Evolutionary conservation across 192 early-diverging fungal genomes (phyloP).

Genomic region (Coemansia sp.): DNA sequence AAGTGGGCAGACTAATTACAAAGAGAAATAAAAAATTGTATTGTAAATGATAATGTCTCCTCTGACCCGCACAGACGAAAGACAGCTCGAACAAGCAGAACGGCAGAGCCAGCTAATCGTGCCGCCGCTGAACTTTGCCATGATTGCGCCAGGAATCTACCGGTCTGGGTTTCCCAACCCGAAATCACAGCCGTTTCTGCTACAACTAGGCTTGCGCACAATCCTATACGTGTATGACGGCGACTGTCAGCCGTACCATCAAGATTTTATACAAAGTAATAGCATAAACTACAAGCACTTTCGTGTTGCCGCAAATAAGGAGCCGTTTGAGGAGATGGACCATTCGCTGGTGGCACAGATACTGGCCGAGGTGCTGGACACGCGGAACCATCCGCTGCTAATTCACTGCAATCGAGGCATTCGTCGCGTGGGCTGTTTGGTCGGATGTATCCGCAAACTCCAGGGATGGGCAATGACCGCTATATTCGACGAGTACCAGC

Average conservation of each 20-base stretch:
- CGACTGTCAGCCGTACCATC: slow-evolving; percentile 69
- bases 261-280: slow-evolving; percentile 70
- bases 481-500: slow-evolving; percentile 95
- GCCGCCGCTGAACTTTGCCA: slow-evolving; percentile 92
- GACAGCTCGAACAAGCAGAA: slow-evolving; percentile 26
- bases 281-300: slow-evolving; percentile 78
- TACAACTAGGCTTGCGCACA: slow-evolving; percentile 77
- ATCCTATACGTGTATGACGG: slow-evolving; percentile 84
- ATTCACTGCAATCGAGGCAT: slow-evolving; percentile 96
- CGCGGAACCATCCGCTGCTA: slow-evolving; percentile 61
- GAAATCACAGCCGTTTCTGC: slow-evolving; percentile 87
- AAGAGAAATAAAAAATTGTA: neutral
- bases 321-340: slow-evolving; percentile 52
- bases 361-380: slow-evolving; percentile 42
- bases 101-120: slow-evolving; percentile 63
- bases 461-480: slow-evolving; percentile 95
- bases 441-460: slow-evolving; percentile 90
- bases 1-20: neutral
- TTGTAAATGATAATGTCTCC: neutral
- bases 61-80: slow-evolving; percentile 23
- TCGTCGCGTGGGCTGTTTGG: slow-evolving; percentile 88
- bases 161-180: slow-evolving; percentile 91
- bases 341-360: slow-evolving; percentile 28
- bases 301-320: slow-evolving; percentile 83
- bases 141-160: slow-evolving; percentile 91